Percentiles rank a stretch among this genome's conserved stretches.
phyloP scores from a whole-genome alignment of 2,329 filamentous ascomycete genomes.

The Alternaria consortialis region DNA sequence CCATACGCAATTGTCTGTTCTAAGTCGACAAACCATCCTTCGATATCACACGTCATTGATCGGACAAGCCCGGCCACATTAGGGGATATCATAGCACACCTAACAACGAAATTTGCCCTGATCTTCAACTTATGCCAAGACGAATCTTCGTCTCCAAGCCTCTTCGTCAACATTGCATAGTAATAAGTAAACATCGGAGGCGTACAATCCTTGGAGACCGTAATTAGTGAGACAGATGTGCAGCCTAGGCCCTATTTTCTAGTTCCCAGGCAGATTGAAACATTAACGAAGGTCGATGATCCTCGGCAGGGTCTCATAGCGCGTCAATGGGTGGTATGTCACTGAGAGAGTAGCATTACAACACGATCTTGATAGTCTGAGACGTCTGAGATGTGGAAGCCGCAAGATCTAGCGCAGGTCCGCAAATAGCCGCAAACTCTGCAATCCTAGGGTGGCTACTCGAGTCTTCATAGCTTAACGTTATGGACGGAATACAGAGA shows the following conservation, averaged over 20 bases:
- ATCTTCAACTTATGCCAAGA: background rate
- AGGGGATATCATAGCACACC: background rate
- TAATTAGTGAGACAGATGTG: background rate
- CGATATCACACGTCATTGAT: conserved; percentile 4
- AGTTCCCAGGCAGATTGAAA: background rate
- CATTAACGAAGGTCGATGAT: background rate
- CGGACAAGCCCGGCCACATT: conserved; percentile 6
- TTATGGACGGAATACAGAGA: background rate
- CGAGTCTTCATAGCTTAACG: background rate
- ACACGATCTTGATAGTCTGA: background rate
- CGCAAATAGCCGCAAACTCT: conserved; percentile 7
- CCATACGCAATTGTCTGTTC: background rate
- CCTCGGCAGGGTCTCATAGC: background rate
- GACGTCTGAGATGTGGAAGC: conserved; percentile 4
- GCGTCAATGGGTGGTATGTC: background rate
- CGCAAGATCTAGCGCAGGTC: conserved; percentile 6
- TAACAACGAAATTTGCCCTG: background rate
- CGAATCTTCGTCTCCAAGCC: background rate
- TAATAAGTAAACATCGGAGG: background rate
- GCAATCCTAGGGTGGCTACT: background rate
- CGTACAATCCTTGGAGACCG: background rate
- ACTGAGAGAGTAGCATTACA: background rate
- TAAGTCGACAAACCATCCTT: background rate
- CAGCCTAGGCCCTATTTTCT: background rate
- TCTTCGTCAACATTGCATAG: background rate